phyloP scores from a whole-genome alignment of 306 rosid species.

The Neltuma alba region DNA sequence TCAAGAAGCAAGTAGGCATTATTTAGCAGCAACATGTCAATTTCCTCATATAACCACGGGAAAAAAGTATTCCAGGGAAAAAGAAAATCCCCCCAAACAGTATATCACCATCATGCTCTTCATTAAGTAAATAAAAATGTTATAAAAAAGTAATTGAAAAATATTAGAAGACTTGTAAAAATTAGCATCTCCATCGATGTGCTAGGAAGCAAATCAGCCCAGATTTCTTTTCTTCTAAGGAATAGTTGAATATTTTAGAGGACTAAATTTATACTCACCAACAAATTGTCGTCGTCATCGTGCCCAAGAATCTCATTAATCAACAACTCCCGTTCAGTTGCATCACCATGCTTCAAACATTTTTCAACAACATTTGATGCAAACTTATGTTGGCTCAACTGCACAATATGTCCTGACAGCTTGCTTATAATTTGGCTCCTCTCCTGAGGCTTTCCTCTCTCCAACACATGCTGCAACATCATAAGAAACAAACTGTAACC shows the following conservation, averaged over 20 bases:
- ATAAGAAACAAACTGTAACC: conserved; percentile 21
- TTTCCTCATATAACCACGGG: neutral
- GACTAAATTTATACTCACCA: conserved; percentile 53
- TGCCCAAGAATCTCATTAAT: conserved; percentile 79
- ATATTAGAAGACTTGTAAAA: neutral
- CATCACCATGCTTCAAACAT: conserved; percentile 80
- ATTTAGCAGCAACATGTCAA: neutral
- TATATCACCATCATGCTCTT: neutral
- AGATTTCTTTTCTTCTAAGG: neutral
- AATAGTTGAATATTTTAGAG: neutral
- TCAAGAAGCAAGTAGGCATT: neutral
- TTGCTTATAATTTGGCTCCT: conserved; percentile 73
- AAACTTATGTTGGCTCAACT: conserved; percentile 66
- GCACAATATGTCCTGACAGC: conserved; percentile 64
- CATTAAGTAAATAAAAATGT: neutral
- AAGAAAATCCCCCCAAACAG: neutral
- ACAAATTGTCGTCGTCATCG: conserved; percentile 59
- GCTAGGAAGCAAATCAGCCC: conserved; percentile 6
- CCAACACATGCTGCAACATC: conserved; percentile 75
- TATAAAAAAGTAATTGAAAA: neutral
- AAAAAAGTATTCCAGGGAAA: neutral
- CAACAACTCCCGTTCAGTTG: conserved; percentile 62
- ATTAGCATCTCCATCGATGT: neutral
- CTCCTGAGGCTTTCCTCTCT: conserved; percentile 70
- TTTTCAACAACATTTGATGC: conserved; percentile 95